phyloP scores from a whole-genome alignment of 495 filamentous ascomycete species.

The Glutinoglossum americanum region DNA sequence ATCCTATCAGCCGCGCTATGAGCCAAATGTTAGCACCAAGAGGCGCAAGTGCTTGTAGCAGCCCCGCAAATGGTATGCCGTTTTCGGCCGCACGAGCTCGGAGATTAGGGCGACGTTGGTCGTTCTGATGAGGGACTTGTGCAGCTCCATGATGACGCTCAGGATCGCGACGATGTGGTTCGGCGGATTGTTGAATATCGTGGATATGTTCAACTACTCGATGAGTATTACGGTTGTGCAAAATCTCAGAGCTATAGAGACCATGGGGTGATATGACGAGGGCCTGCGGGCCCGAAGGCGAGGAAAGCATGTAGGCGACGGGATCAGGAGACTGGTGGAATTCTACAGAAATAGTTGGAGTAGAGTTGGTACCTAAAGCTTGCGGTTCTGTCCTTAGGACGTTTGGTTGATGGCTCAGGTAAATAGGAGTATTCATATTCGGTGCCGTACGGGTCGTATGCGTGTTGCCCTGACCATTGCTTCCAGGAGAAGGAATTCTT shows the following conservation, averaged over 20 bases:
- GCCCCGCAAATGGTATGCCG: conserved; percentile 23
- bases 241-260: conserved; percentile 2
- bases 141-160: background rate
- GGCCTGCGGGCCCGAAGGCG: conserved; percentile 13
- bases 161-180: background rate
- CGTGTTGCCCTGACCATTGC: background rate
- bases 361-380: background rate
- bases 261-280: conserved; percentile 13
- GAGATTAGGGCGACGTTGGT: background rate
- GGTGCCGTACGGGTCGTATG: background rate
- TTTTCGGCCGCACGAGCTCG: background rate
- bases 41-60: conserved; percentile 12
- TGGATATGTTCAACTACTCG: background rate
- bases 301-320: conserved; percentile 12
- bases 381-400: background rate
- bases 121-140: background rate
- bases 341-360: background rate
- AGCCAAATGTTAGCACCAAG: conserved; percentile 42
- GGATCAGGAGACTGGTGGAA: background rate
- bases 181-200: background rate
- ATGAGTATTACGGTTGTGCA: background rate
- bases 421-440: background rate
- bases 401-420: background rate
- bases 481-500: background rate
- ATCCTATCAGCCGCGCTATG: conserved; percentile 48